Evolutionary conservation across 1,139 yeast genomes (phyloP).

Genomic region (Arxiozyma slooffiae): DNA sequence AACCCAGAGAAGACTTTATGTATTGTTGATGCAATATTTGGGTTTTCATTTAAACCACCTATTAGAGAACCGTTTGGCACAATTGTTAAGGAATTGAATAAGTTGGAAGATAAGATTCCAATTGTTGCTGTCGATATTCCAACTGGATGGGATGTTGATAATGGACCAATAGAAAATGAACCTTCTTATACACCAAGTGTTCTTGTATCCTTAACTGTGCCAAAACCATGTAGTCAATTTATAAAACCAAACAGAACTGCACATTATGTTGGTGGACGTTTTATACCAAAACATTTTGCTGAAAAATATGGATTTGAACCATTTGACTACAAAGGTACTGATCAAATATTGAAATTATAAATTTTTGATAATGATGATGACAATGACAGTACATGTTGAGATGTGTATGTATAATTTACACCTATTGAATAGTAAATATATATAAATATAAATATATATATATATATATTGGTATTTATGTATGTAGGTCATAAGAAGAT

Average conservation of each 20-base stretch:
- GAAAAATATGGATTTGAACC: constrained; percentile 58
- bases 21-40: constrained; percentile 78
- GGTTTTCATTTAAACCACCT: constrained; percentile 89
- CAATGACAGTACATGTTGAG: too few relatives aligned
- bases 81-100: constrained; percentile 42
- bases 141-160: constrained; percentile 93
- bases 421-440: too few relatives aligned
- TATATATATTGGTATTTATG: neutral
- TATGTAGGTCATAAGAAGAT: neutral
- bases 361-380: neutral
- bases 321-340: constrained; percentile 45
- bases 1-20: constrained; percentile 23
- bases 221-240: constrained; percentile 69
- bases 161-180: constrained; percentile 50
- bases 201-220: constrained; percentile 81
- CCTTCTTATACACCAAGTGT: constrained; percentile 47
- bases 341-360: constrained; percentile 36
- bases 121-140: constrained; percentile 85
- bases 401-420: too few relatives aligned
- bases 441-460: too few relatives aligned
- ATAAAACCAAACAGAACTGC: constrained; percentile 31
- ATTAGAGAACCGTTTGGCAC: constrained; percentile 67
- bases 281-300: constrained; percentile 58
- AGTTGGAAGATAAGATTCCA: constrained; percentile 34
- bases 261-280: constrained; percentile 89